phyloP scores from a whole-genome alignment of 2,329 filamentous ascomycete genomes.

The Cercospora beticola region DNA sequence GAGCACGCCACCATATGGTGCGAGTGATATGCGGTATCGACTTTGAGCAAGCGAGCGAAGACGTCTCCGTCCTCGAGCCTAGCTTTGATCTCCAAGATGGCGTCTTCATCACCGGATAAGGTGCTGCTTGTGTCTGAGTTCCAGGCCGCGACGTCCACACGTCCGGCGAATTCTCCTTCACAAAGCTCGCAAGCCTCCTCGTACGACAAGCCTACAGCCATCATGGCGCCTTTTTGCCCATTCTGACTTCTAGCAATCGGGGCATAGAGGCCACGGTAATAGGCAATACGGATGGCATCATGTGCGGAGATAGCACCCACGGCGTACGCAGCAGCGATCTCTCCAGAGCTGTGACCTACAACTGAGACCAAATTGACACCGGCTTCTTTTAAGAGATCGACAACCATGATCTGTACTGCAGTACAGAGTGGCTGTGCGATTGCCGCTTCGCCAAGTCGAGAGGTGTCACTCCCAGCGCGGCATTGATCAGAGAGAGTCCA shows the following conservation, averaged over 20 bases:
- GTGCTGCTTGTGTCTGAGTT: conserved; percentile 49
- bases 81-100: conserved; percentile 36
- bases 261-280: conserved; percentile 29
- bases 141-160: conserved; percentile 27
- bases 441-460: conserved; percentile 26
- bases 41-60: conserved; percentile 44
- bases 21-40: conserved; percentile 49
- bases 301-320: no score
- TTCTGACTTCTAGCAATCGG: conserved; percentile 11
- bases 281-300: conserved; percentile 19
- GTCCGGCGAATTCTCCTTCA: conserved; percentile 6
- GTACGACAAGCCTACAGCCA: conserved; percentile 16
- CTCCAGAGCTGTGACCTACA: no score
- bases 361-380: conserved; percentile 23
- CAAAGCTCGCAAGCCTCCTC: conserved; percentile 15
- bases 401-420: conserved; percentile 54
- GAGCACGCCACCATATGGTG: conserved; percentile 36
- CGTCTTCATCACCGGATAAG: conserved; percentile 45
- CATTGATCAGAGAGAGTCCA: conserved; percentile 24
- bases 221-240: conserved; percentile 18
- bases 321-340: no score
- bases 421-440: conserved; percentile 57
- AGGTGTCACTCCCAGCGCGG: conserved; percentile 5
- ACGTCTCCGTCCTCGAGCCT: conserved; percentile 38
- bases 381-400: conserved; percentile 41